Evolutionary conservation across 441 rosid species (phyloP), one percentile per base, ranked within the genome.

Genomic region (Pelargonium citronellum): DNA sequence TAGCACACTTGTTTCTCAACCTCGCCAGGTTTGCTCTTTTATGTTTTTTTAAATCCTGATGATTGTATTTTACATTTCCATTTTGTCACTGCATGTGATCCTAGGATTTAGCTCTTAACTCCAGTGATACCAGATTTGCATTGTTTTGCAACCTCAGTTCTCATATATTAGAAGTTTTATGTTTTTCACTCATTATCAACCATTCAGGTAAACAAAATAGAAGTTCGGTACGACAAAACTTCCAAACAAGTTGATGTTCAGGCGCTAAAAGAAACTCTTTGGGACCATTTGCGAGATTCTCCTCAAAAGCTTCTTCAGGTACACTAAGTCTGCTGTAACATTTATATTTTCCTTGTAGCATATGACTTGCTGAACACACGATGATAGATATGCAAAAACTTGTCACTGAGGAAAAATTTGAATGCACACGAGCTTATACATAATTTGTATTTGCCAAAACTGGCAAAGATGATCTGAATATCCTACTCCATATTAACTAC

Each of bases 201-300:
- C 72, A 49, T 80, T 64, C 82, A 94, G 99, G 91, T 90, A 69
- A 81, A 81, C 72, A 94, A 91, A 79, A 83, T 87, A 63, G 97
- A 94, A 69, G 95, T 91, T 17, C 81, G 83, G 69, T 94, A 90
- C 73, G 99, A 91, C 77, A 90, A 85, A 80, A 85, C 90, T 67
- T 86, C 96, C 43, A 94, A 91, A 78, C 97, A 88, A 89, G 96
- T 94, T 49, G 97, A 94, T 69, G 97, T 94, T 64, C 97, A 88
- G 82, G 75, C 70, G 55, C 84, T 91, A 63, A 91, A 94, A 81
- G 92, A 85, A 83, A 89, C 92, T 67, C 87, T 94, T 41, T 91
- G 97, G 99, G 85, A 78, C 65, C 90, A 83, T 39, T 81, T 91
- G 11, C 86, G 83, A 66, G 85, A 74, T 68, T 79, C 89, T 70